Base-by-base conservation (phyloP, 2,329 filamentous ascomycete genomes). In the Neurospora sp. region DNA sequence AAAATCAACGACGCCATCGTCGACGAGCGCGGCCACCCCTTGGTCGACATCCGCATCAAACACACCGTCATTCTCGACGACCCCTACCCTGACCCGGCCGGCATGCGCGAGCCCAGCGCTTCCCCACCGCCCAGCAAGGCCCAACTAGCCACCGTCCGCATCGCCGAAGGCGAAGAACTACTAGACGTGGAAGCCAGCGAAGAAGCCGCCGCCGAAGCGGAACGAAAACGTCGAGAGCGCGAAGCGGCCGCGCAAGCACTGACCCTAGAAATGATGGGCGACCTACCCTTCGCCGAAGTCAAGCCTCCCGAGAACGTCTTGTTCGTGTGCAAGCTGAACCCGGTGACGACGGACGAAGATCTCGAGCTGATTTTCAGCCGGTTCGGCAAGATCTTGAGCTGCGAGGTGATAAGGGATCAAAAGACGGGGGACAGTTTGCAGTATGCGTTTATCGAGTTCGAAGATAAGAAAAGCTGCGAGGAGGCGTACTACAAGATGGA, bases 401-500 rank as follows among this genome's bases (percentile, higher is more conserved):
- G 96, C 78, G 96, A 99, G 81, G 92, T 99, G 40, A 97, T 99
- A 72, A 87, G 95, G 67, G 96, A 99, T 79, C 92, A 92, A 78
- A 93, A 93, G 77, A 97, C 95, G 0, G 93, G 93, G 4, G 96
- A 99, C 81, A 97, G 93, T 77, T 82, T 99, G 67, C 96, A 99
- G 79, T 99, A 99, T 78, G 93, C 96, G 1, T 99, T 99, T 75
- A 96, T 99, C 77, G 96, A 99, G 79, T 99, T 95, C 76, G 92
- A 95, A 70, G 91, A 96, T 69, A 96, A 97, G 81, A 88, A 91
- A 74, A 92, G 95, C 68, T 98, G 96, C 79, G 96, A 99, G 81
- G 89, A 92, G 68, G 96, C 96, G 2, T 99, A 97, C 77, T 96
- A 96, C 83, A 99, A 99, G 82, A 99, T 99, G 96, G 93, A 99